Evolutionary conservation across 2,329 filamentous ascomycete species (phyloP).

Genomic region (Penicillium aurantiogriseum): DNA sequence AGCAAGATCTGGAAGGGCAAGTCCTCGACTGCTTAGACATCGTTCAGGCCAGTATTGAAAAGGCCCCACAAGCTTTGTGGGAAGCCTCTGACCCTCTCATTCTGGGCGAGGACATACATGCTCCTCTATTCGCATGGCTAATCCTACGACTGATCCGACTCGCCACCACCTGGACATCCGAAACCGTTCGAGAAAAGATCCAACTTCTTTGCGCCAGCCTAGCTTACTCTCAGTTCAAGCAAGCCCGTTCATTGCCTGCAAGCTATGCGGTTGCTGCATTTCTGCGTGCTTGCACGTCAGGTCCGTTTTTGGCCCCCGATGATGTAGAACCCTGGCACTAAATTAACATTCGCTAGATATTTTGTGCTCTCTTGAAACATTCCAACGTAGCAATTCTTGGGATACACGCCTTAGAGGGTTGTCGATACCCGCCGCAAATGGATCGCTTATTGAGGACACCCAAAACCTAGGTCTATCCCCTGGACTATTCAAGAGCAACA

Average conservation of each 20-base stretch:
- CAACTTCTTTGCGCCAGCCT: conserved; percentile 38
- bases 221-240: conserved; percentile 33
- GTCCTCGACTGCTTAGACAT: conserved; percentile 71
- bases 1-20: conserved; percentile 42
- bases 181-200: conserved; percentile 41
- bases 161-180: conserved; percentile 42
- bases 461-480: conserved; percentile 33
- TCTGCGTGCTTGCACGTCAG: conserved; percentile 36
- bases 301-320: conserved; percentile 30
- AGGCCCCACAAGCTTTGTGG: conserved; percentile 66
- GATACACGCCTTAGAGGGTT: conserved; percentile 13
- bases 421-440: conserved; percentile 28
- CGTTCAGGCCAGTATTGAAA: conserved; percentile 69
- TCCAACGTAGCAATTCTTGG: conserved; percentile 16
- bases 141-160: conserved; percentile 53
- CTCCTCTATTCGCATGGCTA: conserved; percentile 55
- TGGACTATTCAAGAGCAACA: conserved; percentile 26
- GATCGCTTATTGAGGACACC: conserved; percentile 30
- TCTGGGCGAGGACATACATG: conserved; percentile 49
- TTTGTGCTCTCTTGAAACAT: conserved; percentile 42
- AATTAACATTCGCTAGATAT: conserved; percentile 43
- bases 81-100: conserved; percentile 63
- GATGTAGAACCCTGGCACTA: background rate
- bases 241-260: conserved; percentile 30
- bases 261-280: conserved; percentile 33